phyloP scores from a whole-genome alignment of 2,329 filamentous ascomycete genomes.

The Pseudogymnoascus sp. region DNA sequence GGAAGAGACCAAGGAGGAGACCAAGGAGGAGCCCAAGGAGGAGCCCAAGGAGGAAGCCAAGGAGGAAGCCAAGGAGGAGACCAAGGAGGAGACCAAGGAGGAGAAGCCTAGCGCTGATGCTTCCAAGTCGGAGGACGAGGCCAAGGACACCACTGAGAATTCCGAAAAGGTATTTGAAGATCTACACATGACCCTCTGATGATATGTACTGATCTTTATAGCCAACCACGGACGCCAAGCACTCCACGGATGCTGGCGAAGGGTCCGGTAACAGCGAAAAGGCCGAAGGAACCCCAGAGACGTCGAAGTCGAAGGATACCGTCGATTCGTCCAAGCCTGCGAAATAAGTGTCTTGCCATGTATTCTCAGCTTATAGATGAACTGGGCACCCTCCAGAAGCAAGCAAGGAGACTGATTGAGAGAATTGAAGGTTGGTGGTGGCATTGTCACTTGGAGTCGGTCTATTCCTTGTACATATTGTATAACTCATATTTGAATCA shows the following conservation, averaged over 20 bases:
- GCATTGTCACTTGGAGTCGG: neutral
- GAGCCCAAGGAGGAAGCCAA: constrained; percentile 23
- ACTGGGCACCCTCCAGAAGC: neutral
- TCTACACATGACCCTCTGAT: constrained; percentile 17
- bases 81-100: constrained; percentile 24
- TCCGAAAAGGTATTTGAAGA: constrained; percentile 3
- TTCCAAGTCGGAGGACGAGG: constrained; percentile 27
- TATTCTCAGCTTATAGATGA: neutral
- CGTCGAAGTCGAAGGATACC: constrained; percentile 46
- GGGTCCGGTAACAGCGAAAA: constrained; percentile 46
- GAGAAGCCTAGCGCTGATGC: constrained; percentile 20
- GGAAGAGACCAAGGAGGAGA: constrained; percentile 26
- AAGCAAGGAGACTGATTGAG: neutral
- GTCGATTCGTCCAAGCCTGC: constrained; percentile 30
- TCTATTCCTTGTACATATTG: constrained; percentile 7
- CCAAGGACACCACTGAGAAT: constrained; percentile 18
- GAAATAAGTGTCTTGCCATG: neutral
- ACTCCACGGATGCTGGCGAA: constrained; percentile 38
- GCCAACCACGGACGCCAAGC: constrained; percentile 43
- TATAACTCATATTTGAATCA: constrained; percentile 8
- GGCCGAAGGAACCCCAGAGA: constrained; percentile 47
- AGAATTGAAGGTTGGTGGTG: neutral
- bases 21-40: constrained; percentile 27
- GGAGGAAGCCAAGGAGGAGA: constrained; percentile 23
- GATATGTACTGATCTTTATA: neutral